These are phyloP conservation scores for Geotrichum bryndzae DNA, from an alignment of 1,139 yeast genomes.

Conservation along the genomic window DNA sequence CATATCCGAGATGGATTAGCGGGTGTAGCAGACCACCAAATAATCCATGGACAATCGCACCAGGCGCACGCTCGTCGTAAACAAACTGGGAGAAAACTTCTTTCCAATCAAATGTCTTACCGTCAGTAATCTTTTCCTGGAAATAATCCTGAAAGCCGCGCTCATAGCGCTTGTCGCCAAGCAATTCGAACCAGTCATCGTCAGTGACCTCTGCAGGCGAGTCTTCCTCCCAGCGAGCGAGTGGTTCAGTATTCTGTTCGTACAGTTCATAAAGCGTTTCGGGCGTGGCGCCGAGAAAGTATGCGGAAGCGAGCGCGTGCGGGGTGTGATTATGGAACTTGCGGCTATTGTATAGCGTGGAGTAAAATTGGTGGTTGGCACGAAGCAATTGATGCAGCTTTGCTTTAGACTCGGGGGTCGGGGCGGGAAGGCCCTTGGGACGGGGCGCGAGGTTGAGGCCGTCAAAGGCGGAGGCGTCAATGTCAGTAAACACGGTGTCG, in stretches of 20 bases:
- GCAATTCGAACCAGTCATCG: constrained; percentile 30
- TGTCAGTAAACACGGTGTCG: neutral
- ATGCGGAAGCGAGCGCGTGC: constrained; percentile 26
- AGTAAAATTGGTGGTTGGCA: constrained; percentile 32
- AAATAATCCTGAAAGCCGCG: constrained; percentile 32
- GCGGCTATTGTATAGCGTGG: constrained; percentile 29
- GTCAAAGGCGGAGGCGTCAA: constrained; percentile 15
- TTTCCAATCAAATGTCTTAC: constrained; percentile 28
- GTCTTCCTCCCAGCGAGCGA: constrained; percentile 28
- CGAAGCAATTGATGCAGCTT: constrained; percentile 27
- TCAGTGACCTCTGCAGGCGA: constrained; percentile 32
- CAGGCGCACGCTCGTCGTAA: constrained; percentile 10
- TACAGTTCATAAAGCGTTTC: constrained; percentile 20
- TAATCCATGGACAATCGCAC: constrained; percentile 23
- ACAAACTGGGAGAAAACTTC: constrained; percentile 22
- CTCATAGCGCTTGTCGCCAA: constrained; percentile 30
- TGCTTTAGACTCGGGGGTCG: constrained; percentile 21
- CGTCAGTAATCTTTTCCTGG: constrained; percentile 30
- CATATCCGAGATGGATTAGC: constrained; percentile 35
- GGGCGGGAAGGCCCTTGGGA: constrained; percentile 19
- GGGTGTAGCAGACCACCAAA: constrained; percentile 32
- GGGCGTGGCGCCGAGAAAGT: constrained; percentile 25
- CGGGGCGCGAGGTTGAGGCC: constrained; percentile 19
- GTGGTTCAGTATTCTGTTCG: constrained; percentile 15
- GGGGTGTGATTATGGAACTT: constrained; percentile 33